Percentiles rank a stretch among this genome's conserved stretches.
Conservation (phyloP, 805 yeast species). For the Monosporozyma unispora region DNA sequence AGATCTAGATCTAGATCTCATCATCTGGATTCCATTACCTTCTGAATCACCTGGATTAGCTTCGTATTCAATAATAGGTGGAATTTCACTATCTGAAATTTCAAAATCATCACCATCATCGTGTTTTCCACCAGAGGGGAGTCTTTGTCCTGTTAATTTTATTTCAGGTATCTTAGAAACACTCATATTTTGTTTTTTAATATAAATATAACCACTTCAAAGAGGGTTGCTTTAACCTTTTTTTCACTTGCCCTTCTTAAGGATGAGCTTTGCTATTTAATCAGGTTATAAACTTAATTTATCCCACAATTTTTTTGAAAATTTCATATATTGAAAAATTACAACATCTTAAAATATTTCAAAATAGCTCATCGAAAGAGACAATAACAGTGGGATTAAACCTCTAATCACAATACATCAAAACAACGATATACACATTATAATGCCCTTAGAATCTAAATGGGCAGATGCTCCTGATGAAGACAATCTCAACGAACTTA, state of each 20-base stretch:
- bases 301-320: background rate
- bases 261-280: background rate
- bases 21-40: background rate
- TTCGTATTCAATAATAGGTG: background rate
- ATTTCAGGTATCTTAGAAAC: background rate
- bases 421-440: background rate
- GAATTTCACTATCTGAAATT: background rate
- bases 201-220: background rate
- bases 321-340: background rate
- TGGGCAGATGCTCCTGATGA: slow-evolving; percentile 23
- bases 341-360: background rate
- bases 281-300: background rate
- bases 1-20: background rate
- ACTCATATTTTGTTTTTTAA: background rate
- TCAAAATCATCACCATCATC: background rate
- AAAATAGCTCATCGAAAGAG: background rate
- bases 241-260: background rate
- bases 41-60: background rate
- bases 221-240: background rate
- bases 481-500: background rate
- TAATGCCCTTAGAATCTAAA: slow-evolving; percentile 23
- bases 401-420: no score
- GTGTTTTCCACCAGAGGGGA: background rate
- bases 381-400: background rate
- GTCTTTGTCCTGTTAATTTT: background rate